phyloP scores from a whole-genome alignment of 78 protist species.

The Bodo saltans region DNA sequence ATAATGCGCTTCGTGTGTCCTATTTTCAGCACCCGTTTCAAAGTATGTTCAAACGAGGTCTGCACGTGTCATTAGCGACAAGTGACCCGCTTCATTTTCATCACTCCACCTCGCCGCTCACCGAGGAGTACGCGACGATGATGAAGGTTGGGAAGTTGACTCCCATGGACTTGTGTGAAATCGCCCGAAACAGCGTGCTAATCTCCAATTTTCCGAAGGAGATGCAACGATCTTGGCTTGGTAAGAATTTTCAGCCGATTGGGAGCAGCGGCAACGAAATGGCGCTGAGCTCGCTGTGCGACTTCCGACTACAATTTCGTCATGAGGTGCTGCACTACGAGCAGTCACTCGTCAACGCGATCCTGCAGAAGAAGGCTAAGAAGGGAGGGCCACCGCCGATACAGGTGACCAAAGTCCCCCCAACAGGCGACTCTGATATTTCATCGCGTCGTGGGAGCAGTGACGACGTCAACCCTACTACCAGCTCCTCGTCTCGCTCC shows the following conservation, averaged over 20 bases:
- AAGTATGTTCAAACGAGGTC: conserved; percentile 69
- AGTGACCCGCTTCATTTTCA: conserved; percentile 95
- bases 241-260: too few species aligned
- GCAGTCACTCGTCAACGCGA: neutral
- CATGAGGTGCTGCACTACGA: conserved; percentile 16
- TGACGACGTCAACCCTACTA: too few species aligned
- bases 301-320: conserved; percentile 22
- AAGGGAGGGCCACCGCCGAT: too few species aligned
- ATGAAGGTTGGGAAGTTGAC: conserved; percentile 59
- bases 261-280: too few species aligned
- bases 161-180: conserved; percentile 83
- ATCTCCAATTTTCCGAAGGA: neutral
- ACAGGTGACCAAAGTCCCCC: too few species aligned
- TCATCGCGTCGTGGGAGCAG: too few species aligned
- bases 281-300: neutral
- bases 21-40: conserved; percentile 85
- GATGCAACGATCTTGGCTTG: neutral
- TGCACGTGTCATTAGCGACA: conserved; percentile 86
- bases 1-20: conserved; percentile 79
- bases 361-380: neutral
- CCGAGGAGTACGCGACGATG: conserved; percentile 60
- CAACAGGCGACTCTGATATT: too few species aligned
- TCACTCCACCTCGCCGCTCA: conserved; percentile 83
- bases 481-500: too few species aligned
- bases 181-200: conserved; percentile 78